These are phyloP conservation scores for Citrullus mucosospermus DNA, from an alignment of 306 rosid species.

Conservation along the genomic window DNA sequence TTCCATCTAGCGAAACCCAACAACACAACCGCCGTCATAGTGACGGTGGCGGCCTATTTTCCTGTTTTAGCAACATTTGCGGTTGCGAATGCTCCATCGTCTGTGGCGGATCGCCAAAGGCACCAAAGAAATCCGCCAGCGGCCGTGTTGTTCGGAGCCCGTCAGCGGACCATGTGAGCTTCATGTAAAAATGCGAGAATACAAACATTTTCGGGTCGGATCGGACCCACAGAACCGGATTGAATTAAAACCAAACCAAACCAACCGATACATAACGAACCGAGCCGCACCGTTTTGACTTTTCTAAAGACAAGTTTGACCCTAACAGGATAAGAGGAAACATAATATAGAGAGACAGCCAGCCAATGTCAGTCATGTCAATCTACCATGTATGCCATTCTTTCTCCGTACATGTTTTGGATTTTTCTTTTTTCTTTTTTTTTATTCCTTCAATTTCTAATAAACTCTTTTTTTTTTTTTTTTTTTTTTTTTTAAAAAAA, in stretches of 20 bases:
- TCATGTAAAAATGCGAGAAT: constrained; percentile 9
- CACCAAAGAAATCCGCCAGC: constrained; percentile 14
- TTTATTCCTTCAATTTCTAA: background rate
- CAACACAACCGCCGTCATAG: constrained; percentile 27
- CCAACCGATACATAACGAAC: background rate
- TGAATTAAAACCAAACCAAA: background rate
- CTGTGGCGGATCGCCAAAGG: constrained; percentile 24
- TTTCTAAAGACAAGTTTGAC: background rate
- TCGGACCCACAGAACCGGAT: background rate
- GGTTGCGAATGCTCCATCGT: constrained; percentile 79
- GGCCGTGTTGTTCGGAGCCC: constrained; percentile 22
- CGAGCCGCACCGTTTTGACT: background rate
- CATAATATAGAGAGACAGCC: background rate
- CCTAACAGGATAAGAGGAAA: background rate
- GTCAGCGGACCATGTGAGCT: constrained; percentile 24
- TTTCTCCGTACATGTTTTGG: background rate
- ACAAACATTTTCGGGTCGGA: background rate
- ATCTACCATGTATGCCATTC: background rate
- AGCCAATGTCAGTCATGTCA: background rate
- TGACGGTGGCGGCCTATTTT: constrained; percentile 54
- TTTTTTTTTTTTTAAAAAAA: background rate
- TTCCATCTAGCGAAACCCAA: constrained; percentile 4
- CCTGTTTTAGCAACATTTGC: constrained; percentile 87
- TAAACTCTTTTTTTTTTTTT: background rate
- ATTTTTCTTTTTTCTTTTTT: background rate